These are phyloP conservation scores for Geotrichum ghanense DNA, from an alignment of 805 yeast genomes.

Conservation along the genomic window DNA sequence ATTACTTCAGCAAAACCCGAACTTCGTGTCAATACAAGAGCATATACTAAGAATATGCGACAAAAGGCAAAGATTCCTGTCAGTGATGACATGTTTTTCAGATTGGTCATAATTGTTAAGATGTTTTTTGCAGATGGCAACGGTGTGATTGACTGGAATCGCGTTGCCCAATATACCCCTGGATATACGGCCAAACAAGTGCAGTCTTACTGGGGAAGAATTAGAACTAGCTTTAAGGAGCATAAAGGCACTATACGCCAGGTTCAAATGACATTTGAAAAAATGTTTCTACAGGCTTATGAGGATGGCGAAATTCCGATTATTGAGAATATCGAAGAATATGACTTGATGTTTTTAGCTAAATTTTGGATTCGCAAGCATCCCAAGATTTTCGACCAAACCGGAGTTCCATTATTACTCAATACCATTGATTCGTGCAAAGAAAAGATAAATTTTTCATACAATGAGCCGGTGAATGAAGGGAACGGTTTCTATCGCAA, in stretches of 20 bases:
- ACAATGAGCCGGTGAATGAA: slow-evolving; percentile 24
- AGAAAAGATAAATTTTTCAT: slow-evolving; percentile 33
- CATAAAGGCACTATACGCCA: slow-evolving; percentile 43
- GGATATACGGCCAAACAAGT: slow-evolving; percentile 34
- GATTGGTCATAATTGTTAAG: slow-evolving; percentile 57
- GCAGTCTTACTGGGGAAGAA: slow-evolving; percentile 58
- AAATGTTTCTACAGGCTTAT: slow-evolving; percentile 46
- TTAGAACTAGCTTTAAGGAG: slow-evolving; percentile 53
- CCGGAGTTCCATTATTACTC: slow-evolving; percentile 17
- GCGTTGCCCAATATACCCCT: slow-evolving; percentile 40
- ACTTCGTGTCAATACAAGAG: slow-evolving; percentile 1
- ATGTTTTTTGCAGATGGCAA: slow-evolving; percentile 36
- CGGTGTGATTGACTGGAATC: slow-evolving; percentile 53
- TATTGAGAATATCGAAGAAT: slow-evolving; percentile 31
- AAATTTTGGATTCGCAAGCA: slow-evolving; percentile 57
- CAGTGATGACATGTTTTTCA: slow-evolving; percentile 42
- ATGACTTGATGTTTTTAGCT: slow-evolving; percentile 42
- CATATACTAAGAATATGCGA: slow-evolving; percentile 1
- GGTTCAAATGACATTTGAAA: slow-evolving; percentile 48
- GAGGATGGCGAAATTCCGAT: slow-evolving; percentile 33
- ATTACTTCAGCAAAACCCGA: neutral
- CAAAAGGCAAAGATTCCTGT: slow-evolving; percentile 2
- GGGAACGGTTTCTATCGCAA: slow-evolving; percentile 38
- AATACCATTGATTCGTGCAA: slow-evolving; percentile 32
- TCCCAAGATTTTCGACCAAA: slow-evolving; percentile 13